These are phyloP conservation scores for Ramalina peruviana DNA, from an alignment of 495 filamentous ascomycete genomes.

Conservation along the genomic window DNA sequence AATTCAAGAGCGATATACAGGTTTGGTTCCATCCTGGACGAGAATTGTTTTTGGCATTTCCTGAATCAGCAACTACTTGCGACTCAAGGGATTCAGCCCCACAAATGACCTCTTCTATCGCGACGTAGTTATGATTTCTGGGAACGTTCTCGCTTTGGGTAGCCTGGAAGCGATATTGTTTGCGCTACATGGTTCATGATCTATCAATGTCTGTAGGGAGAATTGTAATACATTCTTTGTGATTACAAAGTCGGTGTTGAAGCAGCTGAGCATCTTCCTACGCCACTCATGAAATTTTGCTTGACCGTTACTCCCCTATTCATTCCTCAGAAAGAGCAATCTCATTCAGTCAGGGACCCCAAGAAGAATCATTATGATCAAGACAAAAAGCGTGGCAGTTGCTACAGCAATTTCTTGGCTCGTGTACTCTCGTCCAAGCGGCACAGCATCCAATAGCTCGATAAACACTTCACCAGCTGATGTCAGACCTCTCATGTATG, in stretches of 20 bases:
- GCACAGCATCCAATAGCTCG: background rate
- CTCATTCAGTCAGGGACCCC: constrained; percentile 1
- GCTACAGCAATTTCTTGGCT: background rate
- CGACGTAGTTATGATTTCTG: too few relatives aligned
- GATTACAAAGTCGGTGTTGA: too few relatives aligned
- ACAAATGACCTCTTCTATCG: too few relatives aligned
- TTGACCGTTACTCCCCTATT: too few relatives aligned
- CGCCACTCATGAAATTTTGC: too few relatives aligned
- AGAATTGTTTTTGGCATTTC: constrained; percentile 8
- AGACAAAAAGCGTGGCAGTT: background rate
- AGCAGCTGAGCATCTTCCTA: too few relatives aligned
- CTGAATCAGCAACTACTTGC: background rate
- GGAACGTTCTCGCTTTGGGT: too few relatives aligned
- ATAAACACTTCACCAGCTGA: background rate
- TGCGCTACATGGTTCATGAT: background rate
- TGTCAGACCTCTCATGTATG: background rate
- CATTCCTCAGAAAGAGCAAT: background rate
- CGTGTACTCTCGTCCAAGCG: background rate
- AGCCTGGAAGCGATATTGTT: too few relatives aligned
- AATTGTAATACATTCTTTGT: too few relatives aligned
- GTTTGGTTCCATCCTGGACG: constrained; percentile 18
- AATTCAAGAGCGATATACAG: constrained; percentile 2
- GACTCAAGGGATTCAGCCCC: too few relatives aligned
- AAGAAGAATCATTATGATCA: constrained; percentile 2
- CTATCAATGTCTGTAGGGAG: too few relatives aligned